phyloP scores from a whole-genome alignment of 192 early-diverging fungal genomes.

The Irineochytrium annulatum region DNA sequence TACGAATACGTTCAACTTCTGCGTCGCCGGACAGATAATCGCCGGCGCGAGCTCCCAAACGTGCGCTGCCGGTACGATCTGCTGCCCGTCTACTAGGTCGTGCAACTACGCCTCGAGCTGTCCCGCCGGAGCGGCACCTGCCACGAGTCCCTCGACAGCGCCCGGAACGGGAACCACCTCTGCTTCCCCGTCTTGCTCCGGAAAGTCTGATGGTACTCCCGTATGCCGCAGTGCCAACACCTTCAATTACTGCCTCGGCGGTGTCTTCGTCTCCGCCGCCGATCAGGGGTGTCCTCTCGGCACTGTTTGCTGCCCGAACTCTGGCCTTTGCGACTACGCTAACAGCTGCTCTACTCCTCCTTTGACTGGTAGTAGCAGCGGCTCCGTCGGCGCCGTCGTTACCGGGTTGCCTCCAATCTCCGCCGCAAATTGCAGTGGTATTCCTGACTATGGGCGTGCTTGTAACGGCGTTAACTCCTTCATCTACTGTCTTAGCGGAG shows the following conservation, averaged over 20 bases:
- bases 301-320: slow-evolving; percentile 18
- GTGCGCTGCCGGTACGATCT: slow-evolving; percentile 9
- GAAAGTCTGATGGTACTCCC: neutral
- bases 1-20: neutral
- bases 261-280: neutral
- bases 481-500: neutral
- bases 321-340: slow-evolving; percentile 13
- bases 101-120: slow-evolving; percentile 8
- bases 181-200: neutral
- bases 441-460: neutral
- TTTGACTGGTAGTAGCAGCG: neutral
- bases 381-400: too few relatives aligned
- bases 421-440: slow-evolving; percentile 6
- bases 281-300: slow-evolving; percentile 16
- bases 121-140: neutral
- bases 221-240: neutral
- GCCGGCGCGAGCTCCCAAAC: neutral
- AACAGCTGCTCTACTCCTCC: slow-evolving; percentile 5
- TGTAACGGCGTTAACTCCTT: neutral
- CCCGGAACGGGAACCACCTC: neutral
- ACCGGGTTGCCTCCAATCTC: too few relatives aligned
- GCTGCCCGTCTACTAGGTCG: neutral
- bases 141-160: neutral
- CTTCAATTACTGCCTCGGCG: neutral
- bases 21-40: neutral